Evolutionary conservation across 805 yeast species (phyloP), one percentile per base, ranked within the genome.

Genomic region (Candida maris): DNA sequence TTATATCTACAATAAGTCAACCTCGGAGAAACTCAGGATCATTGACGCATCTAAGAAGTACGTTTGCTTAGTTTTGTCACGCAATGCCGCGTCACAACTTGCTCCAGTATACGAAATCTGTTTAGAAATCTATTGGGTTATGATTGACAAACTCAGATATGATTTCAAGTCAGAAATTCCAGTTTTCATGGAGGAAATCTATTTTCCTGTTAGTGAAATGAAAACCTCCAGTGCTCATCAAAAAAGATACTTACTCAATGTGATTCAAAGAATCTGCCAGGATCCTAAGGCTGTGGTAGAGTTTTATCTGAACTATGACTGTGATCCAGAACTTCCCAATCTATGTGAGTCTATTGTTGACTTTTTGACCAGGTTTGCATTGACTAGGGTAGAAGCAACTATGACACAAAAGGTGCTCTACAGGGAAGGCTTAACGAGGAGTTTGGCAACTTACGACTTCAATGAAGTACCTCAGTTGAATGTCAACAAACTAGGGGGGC

Each of bases 141-240:
- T 93, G 48, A 69, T 91, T 27, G 77, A 88, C 17, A 84, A 87
- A 50, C 66, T 94, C 49, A 77, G 98, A 55, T 73, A 83, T 10
- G 93, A 85, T 49, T 88, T 93, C 67, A 91, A 89, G 61, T 75
- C 83, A 47, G 98, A 93, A 57, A 85, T 93, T 30, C 96, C 96
- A 1, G 96, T 94, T 0, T 85, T 94, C 54, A 76, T 89, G 65
- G 83, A 81, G 30, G 97, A 93, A 53, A 86, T 91, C 35, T 93
- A 93, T 59, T 84, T 93, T 62, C 96, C 97, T 3, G 86, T 94
- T 28, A 75, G 93, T 30, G 97, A 91, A 54, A 76, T 93, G 79
- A 85, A 81, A 54, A 79, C 95, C 2, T 85, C 97, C 1, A 86
- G 96, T 0, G 65, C 89, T 7, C 97, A 91, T 59, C 98, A 94